Conservation (phyloP, 768 basidiomycete species). For the Boletus subparvulus region DNA sequence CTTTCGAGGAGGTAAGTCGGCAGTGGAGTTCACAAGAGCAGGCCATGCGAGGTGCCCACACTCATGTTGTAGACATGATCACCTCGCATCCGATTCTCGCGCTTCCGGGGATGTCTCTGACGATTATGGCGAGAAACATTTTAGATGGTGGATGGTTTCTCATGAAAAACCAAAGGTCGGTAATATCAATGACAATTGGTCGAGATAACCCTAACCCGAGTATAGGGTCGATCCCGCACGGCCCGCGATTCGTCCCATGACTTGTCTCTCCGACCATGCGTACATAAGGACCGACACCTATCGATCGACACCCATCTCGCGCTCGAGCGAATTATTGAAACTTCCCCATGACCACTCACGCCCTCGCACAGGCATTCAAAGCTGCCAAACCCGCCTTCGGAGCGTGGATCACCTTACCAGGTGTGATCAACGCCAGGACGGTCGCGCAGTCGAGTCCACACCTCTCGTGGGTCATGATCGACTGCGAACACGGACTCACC, state of each 20-base stretch:
- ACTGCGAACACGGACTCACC: constrained; percentile 67
- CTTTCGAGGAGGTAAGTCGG: not conserved
- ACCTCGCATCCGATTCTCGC: not conserved
- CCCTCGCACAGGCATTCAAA: constrained; percentile 53
- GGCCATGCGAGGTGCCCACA: not conserved
- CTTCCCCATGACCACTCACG: constrained; percentile 48
- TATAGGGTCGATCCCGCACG: no score
- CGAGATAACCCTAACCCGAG: no score
- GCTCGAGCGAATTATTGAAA: not conserved
- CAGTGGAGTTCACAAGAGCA: not conserved
- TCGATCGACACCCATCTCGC: no score
- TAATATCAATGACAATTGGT: no score
- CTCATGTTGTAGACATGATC: not conserved
- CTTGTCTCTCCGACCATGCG: no score
- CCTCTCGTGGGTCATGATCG: constrained; percentile 63
- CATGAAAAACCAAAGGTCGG: no score
- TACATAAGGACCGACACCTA: constrained; percentile 2
- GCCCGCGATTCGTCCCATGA: no score
- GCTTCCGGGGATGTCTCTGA: not conserved
- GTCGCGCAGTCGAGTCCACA: constrained; percentile 55
- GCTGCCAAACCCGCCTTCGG: constrained; percentile 63
- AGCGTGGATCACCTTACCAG: constrained; percentile 62
- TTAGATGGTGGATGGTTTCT: no score
- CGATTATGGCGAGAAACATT: not conserved
- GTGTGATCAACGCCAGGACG: constrained; percentile 56